A percentile compares a stretch with the other conserved stretches of the same genome.
Conservation (phyloP, 169 alveolate species). For the Theileria equi region DNA sequence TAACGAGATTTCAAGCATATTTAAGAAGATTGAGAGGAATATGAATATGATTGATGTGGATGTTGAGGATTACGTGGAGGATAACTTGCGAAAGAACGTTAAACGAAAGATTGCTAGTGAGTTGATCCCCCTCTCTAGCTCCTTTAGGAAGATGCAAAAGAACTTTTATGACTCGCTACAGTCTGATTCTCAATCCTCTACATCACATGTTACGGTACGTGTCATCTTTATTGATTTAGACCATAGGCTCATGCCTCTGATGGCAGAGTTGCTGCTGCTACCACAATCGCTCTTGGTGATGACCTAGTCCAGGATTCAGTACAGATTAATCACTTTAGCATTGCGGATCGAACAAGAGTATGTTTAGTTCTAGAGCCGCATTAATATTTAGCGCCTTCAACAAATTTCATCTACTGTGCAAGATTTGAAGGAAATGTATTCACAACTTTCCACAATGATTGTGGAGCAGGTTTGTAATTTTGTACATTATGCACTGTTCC, state of each 20-base stretch:
- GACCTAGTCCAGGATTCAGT: conserved; percentile 54
- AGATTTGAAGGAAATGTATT: conserved; percentile 60
- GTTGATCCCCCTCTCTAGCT: conserved; percentile 30
- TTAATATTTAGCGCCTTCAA: conserved; percentile 35
- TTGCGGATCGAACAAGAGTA: conserved; percentile 56
- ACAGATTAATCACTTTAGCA: conserved; percentile 46
- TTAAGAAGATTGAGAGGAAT: conserved; percentile 56
- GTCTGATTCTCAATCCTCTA: conserved; percentile 26
- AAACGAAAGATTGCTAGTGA: conserved; percentile 59
- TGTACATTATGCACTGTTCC: not conserved
- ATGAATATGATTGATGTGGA: conserved; percentile 48
- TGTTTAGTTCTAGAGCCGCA: not conserved
- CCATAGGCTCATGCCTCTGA: not conserved
- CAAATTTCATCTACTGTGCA: conserved; percentile 59
- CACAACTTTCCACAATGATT: conserved; percentile 60
- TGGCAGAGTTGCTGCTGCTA: not conserved
- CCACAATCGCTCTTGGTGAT: conserved; percentile 13
- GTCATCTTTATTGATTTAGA: conserved; percentile 2
- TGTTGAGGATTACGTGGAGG: conserved; percentile 42
- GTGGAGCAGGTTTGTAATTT: conserved; percentile 56
- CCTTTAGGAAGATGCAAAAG: conserved; percentile 47
- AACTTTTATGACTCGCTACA: conserved; percentile 49
- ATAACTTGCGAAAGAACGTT: conserved; percentile 57
- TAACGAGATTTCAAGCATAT: conserved; percentile 40
- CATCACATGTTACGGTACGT: conserved; percentile 3